phyloP scores from a whole-genome alignment of 345 rosid species.

The Salix arbutifolia region DNA sequence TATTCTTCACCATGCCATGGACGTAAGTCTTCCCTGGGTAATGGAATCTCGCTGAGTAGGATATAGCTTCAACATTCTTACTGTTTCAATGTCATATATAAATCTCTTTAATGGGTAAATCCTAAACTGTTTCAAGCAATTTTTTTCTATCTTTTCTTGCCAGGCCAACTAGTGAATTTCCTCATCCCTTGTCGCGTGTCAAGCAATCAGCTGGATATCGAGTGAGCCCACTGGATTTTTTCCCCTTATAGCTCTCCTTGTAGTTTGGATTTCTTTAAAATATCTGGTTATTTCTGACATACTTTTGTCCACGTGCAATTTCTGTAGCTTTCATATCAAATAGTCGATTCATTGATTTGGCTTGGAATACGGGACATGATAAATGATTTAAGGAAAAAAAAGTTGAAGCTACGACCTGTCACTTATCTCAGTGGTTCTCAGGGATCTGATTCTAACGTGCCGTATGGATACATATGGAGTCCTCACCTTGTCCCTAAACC shows the following conservation, averaged over 20 bases:
- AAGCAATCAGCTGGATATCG: slow-evolving; percentile 97
- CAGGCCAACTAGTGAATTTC: slow-evolving; percentile 98
- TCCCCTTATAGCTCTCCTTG: neutral
- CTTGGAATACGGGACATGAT: slow-evolving; percentile 98
- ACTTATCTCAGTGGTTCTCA: slow-evolving; percentile 99
- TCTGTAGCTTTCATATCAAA: slow-evolving; percentile 88
- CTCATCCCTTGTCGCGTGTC: slow-evolving; percentile 98
- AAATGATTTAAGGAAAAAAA: slow-evolving; percentile 89
- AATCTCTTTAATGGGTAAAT: slow-evolving; percentile 9
- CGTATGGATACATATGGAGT: slow-evolving; percentile 98
- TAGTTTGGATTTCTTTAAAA: neutral
- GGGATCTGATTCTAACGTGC: slow-evolving; percentile 78
- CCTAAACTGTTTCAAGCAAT: slow-evolving; percentile 22
- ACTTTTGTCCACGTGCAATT: neutral
- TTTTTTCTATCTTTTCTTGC: slow-evolving; percentile 17
- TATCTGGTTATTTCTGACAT: slow-evolving; percentile 6
- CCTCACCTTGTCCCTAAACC: slow-evolving; percentile 99
- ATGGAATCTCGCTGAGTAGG: slow-evolving; percentile 37
- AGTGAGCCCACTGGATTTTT: slow-evolving; percentile 40
- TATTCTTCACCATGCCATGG: slow-evolving; percentile 99
- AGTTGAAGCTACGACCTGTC: slow-evolving; percentile 85
- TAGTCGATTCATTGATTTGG: slow-evolving; percentile 95
- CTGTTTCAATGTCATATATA: slow-evolving; percentile 14
- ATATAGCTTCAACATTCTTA: slow-evolving; percentile 13
- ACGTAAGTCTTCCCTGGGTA: slow-evolving; percentile 83